Conservation (phyloP, 1,284 basidiomycete genomes). For the Agaricales sp. region DNA sequence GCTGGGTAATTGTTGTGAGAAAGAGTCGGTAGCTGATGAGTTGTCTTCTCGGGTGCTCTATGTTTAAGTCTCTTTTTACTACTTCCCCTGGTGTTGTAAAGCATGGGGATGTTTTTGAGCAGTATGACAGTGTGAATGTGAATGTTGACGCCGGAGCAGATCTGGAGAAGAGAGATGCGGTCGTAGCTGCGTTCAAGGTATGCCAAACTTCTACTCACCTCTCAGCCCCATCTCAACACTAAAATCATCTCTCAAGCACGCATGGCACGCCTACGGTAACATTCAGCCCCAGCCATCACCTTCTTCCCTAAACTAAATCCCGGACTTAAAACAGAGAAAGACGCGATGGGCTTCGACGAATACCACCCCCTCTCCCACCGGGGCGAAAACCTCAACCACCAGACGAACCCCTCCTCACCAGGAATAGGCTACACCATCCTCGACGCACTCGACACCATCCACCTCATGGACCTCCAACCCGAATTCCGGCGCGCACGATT, state of each 20-base stretch:
- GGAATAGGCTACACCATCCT: constrained; percentile 13
- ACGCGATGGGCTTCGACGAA: constrained; percentile 15
- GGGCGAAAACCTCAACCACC: constrained; percentile 10
- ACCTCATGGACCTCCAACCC: constrained; percentile 10
- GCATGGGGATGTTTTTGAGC: too few species aligned
- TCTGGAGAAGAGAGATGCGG: constrained; percentile 4
- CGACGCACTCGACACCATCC: constrained; percentile 13
- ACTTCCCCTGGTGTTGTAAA: too few species aligned
- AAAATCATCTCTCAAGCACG: constrained; percentile 3
- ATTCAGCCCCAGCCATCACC: not conserved
- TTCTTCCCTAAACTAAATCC: not conserved
- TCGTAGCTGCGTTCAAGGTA: constrained; percentile 9
- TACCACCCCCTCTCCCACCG: constrained; percentile 10
- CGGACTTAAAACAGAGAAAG: constrained; percentile 7
- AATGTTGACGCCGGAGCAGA: not conserved
- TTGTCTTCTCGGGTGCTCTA: too few species aligned
- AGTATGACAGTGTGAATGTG: not conserved
- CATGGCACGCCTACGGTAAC: constrained; percentile 7
- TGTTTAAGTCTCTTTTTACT: too few species aligned
- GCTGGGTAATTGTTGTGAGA: too few species aligned
- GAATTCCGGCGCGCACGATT: constrained; percentile 8
- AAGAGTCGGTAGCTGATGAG: too few species aligned
- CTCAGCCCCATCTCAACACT: not conserved
- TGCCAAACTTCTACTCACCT: not conserved
- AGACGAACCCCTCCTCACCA: not conserved